These are phyloP conservation scores for Helianthus annuus DNA, from an alignment of 129 eudicot species.

Conservation along the genomic window DNA sequence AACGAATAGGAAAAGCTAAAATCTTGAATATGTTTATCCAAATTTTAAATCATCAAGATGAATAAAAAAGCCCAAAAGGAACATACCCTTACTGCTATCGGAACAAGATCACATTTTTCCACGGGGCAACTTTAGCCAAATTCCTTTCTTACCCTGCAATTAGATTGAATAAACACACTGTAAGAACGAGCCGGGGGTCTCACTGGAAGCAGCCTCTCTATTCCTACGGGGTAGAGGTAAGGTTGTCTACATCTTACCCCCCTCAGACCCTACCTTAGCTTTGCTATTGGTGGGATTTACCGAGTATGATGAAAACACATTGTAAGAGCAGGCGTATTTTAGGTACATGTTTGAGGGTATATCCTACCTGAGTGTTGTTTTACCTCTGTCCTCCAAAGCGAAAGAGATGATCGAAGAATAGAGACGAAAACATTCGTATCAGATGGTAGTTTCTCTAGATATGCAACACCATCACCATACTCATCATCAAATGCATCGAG, in stretches of 20 bases:
- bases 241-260: no score
- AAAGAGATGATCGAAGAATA: conserved; percentile 61
- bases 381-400: conserved; percentile 70
- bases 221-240: no score
- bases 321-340: not conserved
- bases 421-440: conserved; percentile 59
- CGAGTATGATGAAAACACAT: not conserved
- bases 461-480: conserved; percentile 71
- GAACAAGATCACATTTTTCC: conserved; percentile 80
- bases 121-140: conserved; percentile 91
- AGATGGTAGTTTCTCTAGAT: conserved; percentile 63
- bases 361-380: not conserved
- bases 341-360: not conserved
- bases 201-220: no score
- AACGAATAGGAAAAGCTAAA: not conserved
- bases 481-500: conserved; percentile 79
- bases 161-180: not conserved
- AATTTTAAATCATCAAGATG: not conserved
- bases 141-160: conserved; percentile 86
- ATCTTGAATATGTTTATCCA: no score
- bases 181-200: no score
- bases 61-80: not conserved
- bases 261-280: no score
- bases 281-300: no score
- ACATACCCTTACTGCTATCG: conserved; percentile 70